phyloP scores from a whole-genome alignment of 176 grass and related monocot species.

The Rhynchospora pubera region DNA sequence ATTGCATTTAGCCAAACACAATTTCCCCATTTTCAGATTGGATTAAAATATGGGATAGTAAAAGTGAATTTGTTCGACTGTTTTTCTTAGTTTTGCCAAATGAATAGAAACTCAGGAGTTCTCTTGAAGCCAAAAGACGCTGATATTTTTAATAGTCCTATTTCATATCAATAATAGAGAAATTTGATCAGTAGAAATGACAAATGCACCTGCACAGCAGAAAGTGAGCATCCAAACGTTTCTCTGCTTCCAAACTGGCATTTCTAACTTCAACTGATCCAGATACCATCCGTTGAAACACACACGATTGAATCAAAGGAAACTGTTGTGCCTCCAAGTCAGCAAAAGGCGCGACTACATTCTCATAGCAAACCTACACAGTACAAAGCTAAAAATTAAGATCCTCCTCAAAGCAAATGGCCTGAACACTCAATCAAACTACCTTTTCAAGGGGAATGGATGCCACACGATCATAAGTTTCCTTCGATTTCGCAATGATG shows the following conservation, averaged over 20 bases:
- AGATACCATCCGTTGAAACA: slow-evolving; percentile 79
- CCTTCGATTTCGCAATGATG: slow-evolving; percentile 71
- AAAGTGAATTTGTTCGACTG: not conserved
- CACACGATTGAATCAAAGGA: slow-evolving; percentile 78
- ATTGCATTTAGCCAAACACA: not conserved
- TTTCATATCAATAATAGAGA: not conserved
- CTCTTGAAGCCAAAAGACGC: not conserved
- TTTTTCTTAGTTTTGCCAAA: not conserved
- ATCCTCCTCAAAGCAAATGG: slow-evolving; percentile 4
- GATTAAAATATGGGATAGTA: not conserved
- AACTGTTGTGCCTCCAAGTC: slow-evolving; percentile 82
- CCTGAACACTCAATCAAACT: not conserved
- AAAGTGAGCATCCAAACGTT: slow-evolving; percentile 69
- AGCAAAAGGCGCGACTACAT: slow-evolving; percentile 62
- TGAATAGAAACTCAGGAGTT: not conserved
- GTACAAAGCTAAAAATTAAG: slow-evolving; percentile 9
- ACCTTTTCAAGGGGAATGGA: slow-evolving; percentile 79
- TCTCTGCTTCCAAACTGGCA: slow-evolving; percentile 80
- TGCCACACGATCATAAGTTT: slow-evolving; percentile 69
- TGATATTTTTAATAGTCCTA: not conserved
- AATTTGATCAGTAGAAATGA: slow-evolving; percentile 19
- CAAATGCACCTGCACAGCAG: slow-evolving; percentile 59
- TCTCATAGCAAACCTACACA: slow-evolving; percentile 61
- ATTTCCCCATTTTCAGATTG: not conserved
- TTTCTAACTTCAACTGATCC: slow-evolving; percentile 49